Base-by-base conservation (phyloP, 2,329 filamentous ascomycete genomes). In the Stagonosporopsis vannaccii region DNA sequence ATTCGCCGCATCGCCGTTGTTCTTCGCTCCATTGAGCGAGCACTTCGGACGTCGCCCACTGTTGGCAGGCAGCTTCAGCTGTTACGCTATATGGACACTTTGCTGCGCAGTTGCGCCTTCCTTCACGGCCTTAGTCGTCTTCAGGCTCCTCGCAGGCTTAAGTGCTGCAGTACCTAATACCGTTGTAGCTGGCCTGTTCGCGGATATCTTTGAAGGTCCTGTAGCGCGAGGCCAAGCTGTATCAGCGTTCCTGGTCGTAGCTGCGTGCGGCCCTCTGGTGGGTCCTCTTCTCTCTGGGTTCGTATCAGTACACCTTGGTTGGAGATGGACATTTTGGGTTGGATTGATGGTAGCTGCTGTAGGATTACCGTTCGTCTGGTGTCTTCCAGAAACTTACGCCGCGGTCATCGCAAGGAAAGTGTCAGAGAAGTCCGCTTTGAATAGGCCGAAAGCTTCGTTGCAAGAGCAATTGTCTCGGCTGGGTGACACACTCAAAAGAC, bases 321-420 rank as follows among this genome's bases (percentile, higher is more conserved):
- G 87, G 87, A 80, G 86, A 33, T 90, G 87, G 87, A 76, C 81
- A 2, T 89, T 89, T 65, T 90, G 87, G 83, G 81, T 90, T 33
- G 86, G 78, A n/a, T 76, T 90, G 17, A 88, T 91, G 19, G 79
- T 89, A 51, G 88, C 87, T 5, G 87, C 82, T 33, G 71, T 74
- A 0, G 86, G 85, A 3, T 78, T 87, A 68, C 66, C 85, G 2
- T 77, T 85, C 2, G 72, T 89, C 8, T 45, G 84, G 5, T 79
- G 87, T 51, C 78, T 90, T 46, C 87, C 76, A 17, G 77, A 79
- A 58, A 78, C 77, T 12, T 79, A 75, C 59, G 70, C 63, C 3
- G 73, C 76, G 9, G 60, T 77, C 3, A 68, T 69, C 32, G 39
- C 51, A 42, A 44, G 26, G 28, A 52, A 60, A 13, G 19, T 43